phyloP scores from a whole-genome alignment of 2,329 filamentous ascomycete species.

The Chaetomium sp. region DNA sequence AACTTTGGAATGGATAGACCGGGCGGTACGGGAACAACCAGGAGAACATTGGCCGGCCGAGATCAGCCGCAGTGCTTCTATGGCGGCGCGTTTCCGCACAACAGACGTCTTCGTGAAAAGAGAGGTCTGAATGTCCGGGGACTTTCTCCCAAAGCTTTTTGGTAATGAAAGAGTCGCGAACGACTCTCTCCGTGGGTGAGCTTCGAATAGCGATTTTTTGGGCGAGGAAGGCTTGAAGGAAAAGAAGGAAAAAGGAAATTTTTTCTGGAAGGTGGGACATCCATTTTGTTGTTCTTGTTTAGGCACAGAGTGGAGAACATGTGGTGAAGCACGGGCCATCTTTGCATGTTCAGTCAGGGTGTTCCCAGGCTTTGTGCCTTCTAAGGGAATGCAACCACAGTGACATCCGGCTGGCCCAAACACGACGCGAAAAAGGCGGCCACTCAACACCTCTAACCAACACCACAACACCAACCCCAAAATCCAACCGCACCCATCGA shows the following conservation, averaged over 20 bases:
- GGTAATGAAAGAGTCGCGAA: conserved; percentile 29
- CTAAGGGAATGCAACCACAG: no score
- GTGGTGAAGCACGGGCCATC: no score
- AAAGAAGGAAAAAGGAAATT: conserved; percentile 28
- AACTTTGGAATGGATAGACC: conserved; percentile 28
- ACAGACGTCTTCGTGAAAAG: conserved; percentile 34
- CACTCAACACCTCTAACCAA: not conserved
- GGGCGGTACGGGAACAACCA: conserved; percentile 28
- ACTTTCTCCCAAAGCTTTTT: conserved; percentile 98
- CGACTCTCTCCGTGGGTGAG: conserved; percentile 73
- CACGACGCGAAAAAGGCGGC: no score
- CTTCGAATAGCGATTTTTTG: conserved; percentile 99
- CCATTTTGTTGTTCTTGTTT: no score
- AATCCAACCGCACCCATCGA: not conserved
- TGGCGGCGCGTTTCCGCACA: conserved; percentile 97
- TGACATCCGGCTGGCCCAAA: no score
- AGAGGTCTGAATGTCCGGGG: conserved; percentile 71
- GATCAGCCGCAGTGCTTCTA: conserved; percentile 96
- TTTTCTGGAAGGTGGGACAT: no score
- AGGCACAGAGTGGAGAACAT: no score
- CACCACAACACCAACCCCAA: not conserved
- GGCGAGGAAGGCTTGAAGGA: conserved; percentile 72
- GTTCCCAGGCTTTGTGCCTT: no score
- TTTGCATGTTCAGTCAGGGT: no score
- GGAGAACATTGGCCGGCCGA: conserved; percentile 49